Conservation (phyloP, 306 rosid species). For the Cajanus cajan region DNA sequence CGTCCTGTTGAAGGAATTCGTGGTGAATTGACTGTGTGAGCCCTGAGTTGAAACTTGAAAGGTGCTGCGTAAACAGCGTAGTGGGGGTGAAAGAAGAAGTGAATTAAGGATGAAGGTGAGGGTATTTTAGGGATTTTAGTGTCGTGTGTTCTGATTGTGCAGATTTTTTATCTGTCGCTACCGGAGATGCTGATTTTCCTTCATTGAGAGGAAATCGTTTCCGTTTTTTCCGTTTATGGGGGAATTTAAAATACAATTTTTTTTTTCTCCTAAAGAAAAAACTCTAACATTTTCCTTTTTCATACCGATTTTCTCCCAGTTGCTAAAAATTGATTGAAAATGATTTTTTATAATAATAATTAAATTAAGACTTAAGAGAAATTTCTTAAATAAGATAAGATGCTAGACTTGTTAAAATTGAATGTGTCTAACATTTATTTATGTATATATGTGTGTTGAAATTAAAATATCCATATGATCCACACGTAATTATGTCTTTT, state of each 20-base stretch:
- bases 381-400: no score
- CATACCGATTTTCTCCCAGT: no score
- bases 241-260: no score
- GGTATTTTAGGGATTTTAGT: background rate
- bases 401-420: no score
- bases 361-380: no score
- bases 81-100: background rate
- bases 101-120: background rate
- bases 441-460: no score
- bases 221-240: background rate
- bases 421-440: no score
- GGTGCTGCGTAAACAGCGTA: background rate
- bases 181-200: slow-evolving; percentile 11
- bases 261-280: background rate
- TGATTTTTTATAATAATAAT: no score
- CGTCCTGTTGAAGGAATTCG: background rate
- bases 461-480: no score
- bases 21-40: slow-evolving; percentile 4
- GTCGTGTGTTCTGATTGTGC: background rate
- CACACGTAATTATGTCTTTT: no score
- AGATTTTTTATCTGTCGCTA: background rate
- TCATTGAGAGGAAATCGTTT: background rate
- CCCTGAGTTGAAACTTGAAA: background rate
- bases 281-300: no score
- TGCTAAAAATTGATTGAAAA: no score